Evolutionary conservation across 495 filamentous ascomycete genomes (phyloP).

Genomic region (Venustampulla echinocandica): DNA sequence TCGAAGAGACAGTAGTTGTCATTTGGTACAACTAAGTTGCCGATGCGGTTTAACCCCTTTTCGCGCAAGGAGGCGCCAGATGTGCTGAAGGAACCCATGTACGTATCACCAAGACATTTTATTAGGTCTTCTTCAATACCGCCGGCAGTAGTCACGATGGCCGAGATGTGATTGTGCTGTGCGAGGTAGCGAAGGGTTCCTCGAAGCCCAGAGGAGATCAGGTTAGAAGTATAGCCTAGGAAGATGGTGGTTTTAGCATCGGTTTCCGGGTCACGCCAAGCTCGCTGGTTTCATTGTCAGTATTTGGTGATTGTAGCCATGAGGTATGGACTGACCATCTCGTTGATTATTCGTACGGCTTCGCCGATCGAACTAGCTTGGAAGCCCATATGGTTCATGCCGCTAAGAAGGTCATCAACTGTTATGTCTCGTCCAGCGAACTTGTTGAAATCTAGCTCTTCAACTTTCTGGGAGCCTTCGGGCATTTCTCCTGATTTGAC

Average conservation of each 20-base stretch:
- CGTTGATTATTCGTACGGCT: slow-evolving; percentile 79
- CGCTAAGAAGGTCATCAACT: slow-evolving; percentile 71
- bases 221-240: slow-evolving; percentile 91
- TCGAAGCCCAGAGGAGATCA: slow-evolving; percentile 90
- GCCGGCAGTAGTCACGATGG: slow-evolving; percentile 92
- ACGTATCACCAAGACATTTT: slow-evolving; percentile 92
- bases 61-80: slow-evolving; percentile 64
- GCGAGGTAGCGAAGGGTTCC: slow-evolving; percentile 89
- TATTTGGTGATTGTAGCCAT: background rate
- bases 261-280: slow-evolving; percentile 67
- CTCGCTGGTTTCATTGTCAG: slow-evolving; percentile 40
- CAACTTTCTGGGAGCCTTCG: slow-evolving; percentile 58
- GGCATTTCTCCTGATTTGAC: slow-evolving; percentile 79
- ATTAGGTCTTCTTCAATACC: slow-evolving; percentile 97
- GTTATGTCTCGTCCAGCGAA: slow-evolving; percentile 67
- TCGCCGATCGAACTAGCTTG: slow-evolving; percentile 81
- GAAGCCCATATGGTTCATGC: slow-evolving; percentile 83
- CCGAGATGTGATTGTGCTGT: slow-evolving; percentile 80
- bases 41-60: slow-evolving; percentile 88
- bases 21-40: slow-evolving; percentile 94
- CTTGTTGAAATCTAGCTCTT: slow-evolving; percentile 84
- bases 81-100: slow-evolving; percentile 75
- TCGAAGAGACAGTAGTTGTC: slow-evolving; percentile 95
- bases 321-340: slow-evolving; percentile 60
- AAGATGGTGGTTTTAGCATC: slow-evolving; percentile 79